A percentile compares a stretch with the other conserved stretches of the same genome.
Conservation (phyloP, 345 rosid species). For the Theobroma cacao region DNA sequence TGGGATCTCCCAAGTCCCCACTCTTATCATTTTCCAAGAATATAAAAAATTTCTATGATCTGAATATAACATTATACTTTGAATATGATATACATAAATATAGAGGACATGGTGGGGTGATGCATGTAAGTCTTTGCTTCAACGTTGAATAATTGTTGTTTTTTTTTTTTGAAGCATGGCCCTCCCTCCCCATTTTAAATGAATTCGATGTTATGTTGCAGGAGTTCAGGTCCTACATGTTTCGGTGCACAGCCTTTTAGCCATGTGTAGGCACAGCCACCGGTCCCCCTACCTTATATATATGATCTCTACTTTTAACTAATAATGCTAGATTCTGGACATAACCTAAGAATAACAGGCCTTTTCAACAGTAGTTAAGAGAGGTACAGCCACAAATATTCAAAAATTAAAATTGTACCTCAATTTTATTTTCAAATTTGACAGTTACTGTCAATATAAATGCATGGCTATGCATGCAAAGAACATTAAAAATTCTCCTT, state of each 20-base stretch:
- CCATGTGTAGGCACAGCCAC: not conserved
- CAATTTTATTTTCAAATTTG: too few species aligned
- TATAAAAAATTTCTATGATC: constrained; percentile 7
- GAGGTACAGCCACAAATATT: too few species aligned
- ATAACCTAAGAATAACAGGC: not conserved
- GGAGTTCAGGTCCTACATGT: constrained; percentile 7
- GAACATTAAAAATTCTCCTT: too few species aligned
- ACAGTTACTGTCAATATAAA: too few species aligned
- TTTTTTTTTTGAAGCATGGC: not conserved
- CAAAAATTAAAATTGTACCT: too few species aligned
- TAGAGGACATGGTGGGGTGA: constrained; percentile 2
- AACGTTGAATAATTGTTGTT: not conserved
- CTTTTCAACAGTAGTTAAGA: not conserved
- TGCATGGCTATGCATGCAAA: too few species aligned
- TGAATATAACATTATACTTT: not conserved
- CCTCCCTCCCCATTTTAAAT: constrained; percentile 4
- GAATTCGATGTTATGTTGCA: not conserved
- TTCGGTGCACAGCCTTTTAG: not conserved
- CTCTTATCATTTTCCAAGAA: not conserved
- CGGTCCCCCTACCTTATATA: not conserved
- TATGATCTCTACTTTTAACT: not conserved
- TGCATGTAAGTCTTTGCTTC: not conserved
- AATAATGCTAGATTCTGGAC: not conserved
- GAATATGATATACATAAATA: not conserved
- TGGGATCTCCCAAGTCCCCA: not conserved